Base-by-base conservation (phyloP, 1,284 basidiomycete species). In the Moesziomyces globuligerus region DNA sequence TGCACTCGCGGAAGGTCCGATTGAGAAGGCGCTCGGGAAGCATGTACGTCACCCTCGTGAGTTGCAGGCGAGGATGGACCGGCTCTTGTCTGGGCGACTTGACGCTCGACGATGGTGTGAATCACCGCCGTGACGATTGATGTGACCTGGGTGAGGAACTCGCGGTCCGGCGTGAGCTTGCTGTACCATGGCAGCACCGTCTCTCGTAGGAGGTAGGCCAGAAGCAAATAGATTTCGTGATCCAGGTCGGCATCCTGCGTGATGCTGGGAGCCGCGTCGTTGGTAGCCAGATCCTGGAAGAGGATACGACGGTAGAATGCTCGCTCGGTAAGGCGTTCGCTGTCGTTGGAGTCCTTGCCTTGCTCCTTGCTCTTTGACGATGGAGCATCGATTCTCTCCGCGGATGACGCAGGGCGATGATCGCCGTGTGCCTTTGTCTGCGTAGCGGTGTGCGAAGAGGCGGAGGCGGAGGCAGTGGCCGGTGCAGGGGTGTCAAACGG, bases 171-270 rank as follows among this genome's bases (percentile, higher is more conserved):
- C 13, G 72, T 75, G 26, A 76, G 42, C 47, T 68, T 67, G 56
- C 59, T 54, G 43, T 72, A 75, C 74, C 74, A 76, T 0, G 72
- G 70, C 29, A 76, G 54, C n/a, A 76, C 67, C 7, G 73, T 66
- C 29, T 62, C 61, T 32, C 73, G 59, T 49, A 76, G 17, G 1
- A 73, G 59, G 23, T 71, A 69, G 17, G 74, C 69, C 2, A 76
- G 51, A 17, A 76, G 43, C 26, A 75, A 45, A 24, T 60, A 55
- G 49, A 68, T 44, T 38, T 72, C 62, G 43, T 75, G 73, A 38
- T 76, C 73, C 13, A 74, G 53, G 20, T 56, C 50, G 13, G 36
- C 32, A 23, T 64, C 64, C 10, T 57, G 50, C 3, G 70, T 72
- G 38, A 68, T 58, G 4, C 18, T 10, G 21, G 65, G 59, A n/a